phyloP scores from a whole-genome alignment of 305 asterid genomes.

The Fraxinus xanthoxyloides region DNA sequence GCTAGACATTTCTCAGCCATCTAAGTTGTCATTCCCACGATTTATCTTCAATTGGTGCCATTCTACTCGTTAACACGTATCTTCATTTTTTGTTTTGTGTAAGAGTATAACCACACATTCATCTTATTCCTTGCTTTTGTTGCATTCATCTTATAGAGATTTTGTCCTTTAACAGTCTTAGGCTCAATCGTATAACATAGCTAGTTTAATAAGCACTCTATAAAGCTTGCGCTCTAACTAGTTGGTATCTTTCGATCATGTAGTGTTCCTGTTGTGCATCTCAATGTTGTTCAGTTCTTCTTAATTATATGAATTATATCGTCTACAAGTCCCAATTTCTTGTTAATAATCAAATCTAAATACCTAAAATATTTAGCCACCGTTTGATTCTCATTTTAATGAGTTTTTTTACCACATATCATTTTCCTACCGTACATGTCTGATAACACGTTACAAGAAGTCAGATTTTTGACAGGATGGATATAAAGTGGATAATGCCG shows the following conservation, averaged over 20 bases:
- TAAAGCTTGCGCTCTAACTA: neutral
- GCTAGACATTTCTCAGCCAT: neutral
- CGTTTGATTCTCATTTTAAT: too few species aligned
- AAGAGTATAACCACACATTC: neutral
- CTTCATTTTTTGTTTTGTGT: too few species aligned
- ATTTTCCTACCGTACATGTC: too few species aligned
- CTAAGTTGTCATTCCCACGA: neutral
- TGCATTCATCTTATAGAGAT: neutral
- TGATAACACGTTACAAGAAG: too few species aligned
- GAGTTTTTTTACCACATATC: too few species aligned
- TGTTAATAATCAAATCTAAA: neutral
- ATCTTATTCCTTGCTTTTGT: neutral
- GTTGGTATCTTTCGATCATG: neutral
- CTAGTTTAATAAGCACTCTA: neutral
- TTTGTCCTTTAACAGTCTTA: neutral
- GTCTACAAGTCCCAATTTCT: neutral
- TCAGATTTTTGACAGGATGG: too few species aligned
- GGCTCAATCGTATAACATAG: neutral
- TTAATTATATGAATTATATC: neutral
- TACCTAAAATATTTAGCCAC: neutral
- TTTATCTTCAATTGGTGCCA: neutral
- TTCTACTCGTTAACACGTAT: neutral
- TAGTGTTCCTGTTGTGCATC: neutral
- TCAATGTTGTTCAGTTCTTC: neutral
- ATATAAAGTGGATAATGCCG: too few species aligned